Percentiles rank a stretch among this genome's conserved stretches.
Conservation (phyloP, 352 stramenopile genomes). For the Globisporangium middletonii region DNA sequence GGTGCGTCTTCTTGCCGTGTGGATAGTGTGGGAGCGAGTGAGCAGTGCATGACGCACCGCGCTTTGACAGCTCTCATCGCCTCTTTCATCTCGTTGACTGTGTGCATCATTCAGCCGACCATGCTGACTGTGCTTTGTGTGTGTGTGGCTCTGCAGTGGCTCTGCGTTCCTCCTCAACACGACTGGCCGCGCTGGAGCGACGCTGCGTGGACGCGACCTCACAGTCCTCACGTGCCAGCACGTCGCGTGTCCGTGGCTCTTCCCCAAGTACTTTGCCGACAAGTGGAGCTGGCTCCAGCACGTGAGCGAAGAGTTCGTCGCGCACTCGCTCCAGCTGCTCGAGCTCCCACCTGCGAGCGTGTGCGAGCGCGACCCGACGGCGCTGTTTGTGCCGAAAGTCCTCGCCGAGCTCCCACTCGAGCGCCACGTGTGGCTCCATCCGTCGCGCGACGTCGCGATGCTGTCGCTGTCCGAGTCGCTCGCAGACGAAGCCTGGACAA, state of each 20-base stretch:
- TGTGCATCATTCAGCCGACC: neutral
- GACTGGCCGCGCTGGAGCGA: neutral
- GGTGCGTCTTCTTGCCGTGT: constrained; percentile 23
- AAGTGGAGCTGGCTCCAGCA: constrained; percentile 83
- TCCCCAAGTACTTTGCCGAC: constrained; percentile 66
- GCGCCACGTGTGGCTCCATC: constrained; percentile 45
- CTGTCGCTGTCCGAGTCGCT: constrained; percentile 36
- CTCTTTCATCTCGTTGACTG: neutral
- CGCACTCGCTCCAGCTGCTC: constrained; percentile 63
- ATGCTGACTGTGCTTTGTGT: neutral
- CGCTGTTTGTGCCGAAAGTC: constrained; percentile 23
- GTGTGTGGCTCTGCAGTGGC: constrained; percentile 22
- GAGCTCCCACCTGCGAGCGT: constrained; percentile 14
- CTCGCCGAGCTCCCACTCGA: constrained; percentile 52
- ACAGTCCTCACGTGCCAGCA: constrained; percentile 72
- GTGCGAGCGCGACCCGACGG: neutral
- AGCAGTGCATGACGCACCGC: neutral
- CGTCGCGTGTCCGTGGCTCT: constrained; percentile 76
- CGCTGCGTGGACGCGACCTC: constrained; percentile 4
- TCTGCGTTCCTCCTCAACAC: constrained; percentile 55
- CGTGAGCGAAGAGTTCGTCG: constrained; percentile 68
- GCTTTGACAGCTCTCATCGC: neutral
- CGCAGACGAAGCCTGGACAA: constrained; percentile 18
- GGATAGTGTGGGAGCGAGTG: too few species aligned
- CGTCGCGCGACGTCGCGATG: constrained; percentile 52